Percentiles rank a stretch among this genome's conserved stretches.
Evolutionary conservation across 345 rosid species (phyloP).

Genomic region (Acer yangbiense): DNA sequence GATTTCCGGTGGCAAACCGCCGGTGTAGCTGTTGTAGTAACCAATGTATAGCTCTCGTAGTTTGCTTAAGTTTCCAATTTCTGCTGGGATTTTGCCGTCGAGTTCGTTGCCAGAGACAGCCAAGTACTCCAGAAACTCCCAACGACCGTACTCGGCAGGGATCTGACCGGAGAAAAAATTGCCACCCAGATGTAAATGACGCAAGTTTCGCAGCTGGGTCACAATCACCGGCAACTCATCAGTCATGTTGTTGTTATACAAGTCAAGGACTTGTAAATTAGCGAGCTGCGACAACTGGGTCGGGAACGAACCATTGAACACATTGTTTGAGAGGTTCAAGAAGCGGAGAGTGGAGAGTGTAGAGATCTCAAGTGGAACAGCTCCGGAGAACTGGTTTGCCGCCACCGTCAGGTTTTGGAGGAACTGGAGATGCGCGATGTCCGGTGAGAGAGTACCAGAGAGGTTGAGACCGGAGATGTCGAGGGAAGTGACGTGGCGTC

Average conservation of each 20-base stretch:
- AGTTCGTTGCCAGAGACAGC: conserved; percentile 87
- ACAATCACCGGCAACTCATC: conserved; percentile 71
- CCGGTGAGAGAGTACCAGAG: conserved; percentile 68
- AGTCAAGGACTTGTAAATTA: conserved; percentile 75
- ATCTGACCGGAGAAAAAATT: conserved; percentile 75
- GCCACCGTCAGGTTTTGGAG: conserved; percentile 66
- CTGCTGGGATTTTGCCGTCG: conserved; percentile 66
- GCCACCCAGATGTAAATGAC: conserved; percentile 83
- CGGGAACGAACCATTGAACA: conserved; percentile 78
- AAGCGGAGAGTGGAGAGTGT: conserved; percentile 55
- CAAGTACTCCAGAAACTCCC: conserved; percentile 69
- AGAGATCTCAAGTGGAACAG: conserved; percentile 66
- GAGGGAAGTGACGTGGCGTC: conserved; percentile 61
- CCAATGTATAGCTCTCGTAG: conserved; percentile 79
- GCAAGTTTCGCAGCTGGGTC: conserved; percentile 62
- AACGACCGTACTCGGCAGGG: conserved; percentile 72
- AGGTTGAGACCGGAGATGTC: conserved; percentile 71
- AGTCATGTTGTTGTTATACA: conserved; percentile 91
- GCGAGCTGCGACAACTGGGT: conserved; percentile 49
- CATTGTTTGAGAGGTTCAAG: conserved; percentile 77
- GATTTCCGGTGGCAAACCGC: conserved; percentile 74
- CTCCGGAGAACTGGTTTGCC: conserved; percentile 62
- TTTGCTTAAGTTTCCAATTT: conserved; percentile 67
- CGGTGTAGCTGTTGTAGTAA: conserved; percentile 65
- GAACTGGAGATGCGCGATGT: conserved; percentile 56